phyloP scores from a whole-genome alignment of 1,284 basidiomycete species.

The Xerocomus tenax region DNA sequence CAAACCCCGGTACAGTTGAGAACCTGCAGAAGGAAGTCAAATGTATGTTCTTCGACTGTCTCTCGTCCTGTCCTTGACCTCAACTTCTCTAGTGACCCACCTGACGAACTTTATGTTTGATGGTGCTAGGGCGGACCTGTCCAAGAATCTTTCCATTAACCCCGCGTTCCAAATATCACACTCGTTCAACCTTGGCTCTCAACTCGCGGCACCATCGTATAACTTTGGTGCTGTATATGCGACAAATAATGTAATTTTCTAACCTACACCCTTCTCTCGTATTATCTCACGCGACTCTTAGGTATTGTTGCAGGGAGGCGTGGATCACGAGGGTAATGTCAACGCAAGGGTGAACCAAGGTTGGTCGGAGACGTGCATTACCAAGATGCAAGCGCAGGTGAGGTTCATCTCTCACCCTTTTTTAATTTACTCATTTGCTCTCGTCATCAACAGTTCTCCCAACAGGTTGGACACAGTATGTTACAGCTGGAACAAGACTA shows the following conservation, averaged over 20 bases:
- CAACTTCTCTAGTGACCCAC: slow-evolving; percentile 61
- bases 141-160: slow-evolving; percentile 87
- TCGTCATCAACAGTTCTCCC: slow-evolving; percentile 44
- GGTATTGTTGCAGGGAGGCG: slow-evolving; percentile 88
- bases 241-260: slow-evolving; percentile 54
- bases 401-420: slow-evolving; percentile 20
- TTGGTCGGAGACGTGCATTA: slow-evolving; percentile 73
- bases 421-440: slow-evolving; percentile 13
- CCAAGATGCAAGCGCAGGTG: slow-evolving; percentile 88
- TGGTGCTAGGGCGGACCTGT: slow-evolving; percentile 91
- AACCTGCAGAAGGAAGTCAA: slow-evolving; percentile 86
- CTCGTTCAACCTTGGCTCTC: slow-evolving; percentile 82
- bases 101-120: slow-evolving; percentile 95
- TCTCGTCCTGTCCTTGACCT: slow-evolving; percentile 11
- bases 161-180: slow-evolving; percentile 98
- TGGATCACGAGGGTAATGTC: slow-evolving; percentile 89
- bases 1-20: slow-evolving; percentile 86
- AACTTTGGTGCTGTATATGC: slow-evolving; percentile 94
- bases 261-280: not conserved
- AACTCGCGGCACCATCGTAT: slow-evolving; percentile 72
- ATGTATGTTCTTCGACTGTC: slow-evolving; percentile 41
- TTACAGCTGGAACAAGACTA: slow-evolving; percentile 93
- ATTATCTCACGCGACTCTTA: slow-evolving; percentile 31
- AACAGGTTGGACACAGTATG: slow-evolving; percentile 75
- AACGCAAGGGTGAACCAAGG: slow-evolving; percentile 86